phyloP scores from a whole-genome alignment of 2,329 filamentous ascomycete species.

The Colletotrichum sp. region DNA sequence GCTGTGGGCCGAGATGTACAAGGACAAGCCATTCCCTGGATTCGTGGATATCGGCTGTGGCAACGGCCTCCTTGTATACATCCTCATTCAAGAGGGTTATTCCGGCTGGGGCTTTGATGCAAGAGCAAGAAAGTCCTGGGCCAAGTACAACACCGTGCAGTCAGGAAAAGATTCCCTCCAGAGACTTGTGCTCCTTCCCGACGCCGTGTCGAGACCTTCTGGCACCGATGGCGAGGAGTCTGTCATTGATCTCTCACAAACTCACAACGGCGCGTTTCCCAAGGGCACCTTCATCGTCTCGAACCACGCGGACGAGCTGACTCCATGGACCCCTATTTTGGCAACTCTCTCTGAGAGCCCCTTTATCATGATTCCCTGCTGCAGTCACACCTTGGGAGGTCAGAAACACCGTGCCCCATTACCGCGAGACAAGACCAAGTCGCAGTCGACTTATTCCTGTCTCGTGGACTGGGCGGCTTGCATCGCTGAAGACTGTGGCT shows the following conservation, averaged over 20 bases:
- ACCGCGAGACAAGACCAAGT: conserved; percentile 53
- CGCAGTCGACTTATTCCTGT: conserved; percentile 78
- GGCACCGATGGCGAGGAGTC: conserved; percentile 15
- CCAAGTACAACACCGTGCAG: conserved; percentile 59
- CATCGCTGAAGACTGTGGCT: conserved; percentile 76
- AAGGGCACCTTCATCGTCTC: conserved; percentile 88
- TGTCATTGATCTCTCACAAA: conserved; percentile 13
- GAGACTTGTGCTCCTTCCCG: conserved; percentile 55
- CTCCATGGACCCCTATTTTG: conserved; percentile 92
- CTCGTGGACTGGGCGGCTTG: conserved; percentile 79
- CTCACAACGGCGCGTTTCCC: conserved; percentile 71
- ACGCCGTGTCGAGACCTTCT: conserved; percentile 33
- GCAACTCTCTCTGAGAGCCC: conserved; percentile 76
- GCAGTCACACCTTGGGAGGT: conserved; percentile 85
- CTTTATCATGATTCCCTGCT: conserved; percentile 95
- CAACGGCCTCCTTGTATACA: conserved; percentile 87
- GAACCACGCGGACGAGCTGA: conserved; percentile 96
- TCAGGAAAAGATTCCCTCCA: conserved; percentile 37
- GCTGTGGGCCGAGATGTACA: conserved; percentile 87
- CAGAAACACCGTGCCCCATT: conserved; percentile 71
- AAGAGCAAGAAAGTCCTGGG: conserved; percentile 84
- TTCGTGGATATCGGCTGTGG: conserved; percentile 97
- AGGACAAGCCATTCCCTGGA: conserved; percentile 68
- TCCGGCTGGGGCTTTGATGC: conserved; percentile 91
- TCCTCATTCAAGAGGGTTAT: conserved; percentile 83